Percentiles rank a stretch among this genome's conserved stretches.
phyloP scores from a whole-genome alignment of 345 rosid genomes.

The Arabidopsis thaliana region DNA sequence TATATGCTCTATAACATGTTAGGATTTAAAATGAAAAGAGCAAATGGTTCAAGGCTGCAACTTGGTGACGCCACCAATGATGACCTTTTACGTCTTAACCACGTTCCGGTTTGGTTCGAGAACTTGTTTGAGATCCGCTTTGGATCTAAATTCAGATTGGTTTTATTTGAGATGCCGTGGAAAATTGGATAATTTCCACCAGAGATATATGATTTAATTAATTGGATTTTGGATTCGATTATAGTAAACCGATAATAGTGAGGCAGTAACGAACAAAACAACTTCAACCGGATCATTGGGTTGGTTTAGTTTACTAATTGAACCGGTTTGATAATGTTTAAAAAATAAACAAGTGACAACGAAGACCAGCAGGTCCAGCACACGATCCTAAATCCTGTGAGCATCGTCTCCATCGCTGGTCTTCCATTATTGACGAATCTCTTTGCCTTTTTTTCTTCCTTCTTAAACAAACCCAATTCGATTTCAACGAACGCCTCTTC shows the following conservation, averaged over 20 bases:
- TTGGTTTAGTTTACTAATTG: background rate
- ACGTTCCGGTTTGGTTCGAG: conserved; percentile 19
- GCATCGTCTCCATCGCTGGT: conserved; percentile 48
- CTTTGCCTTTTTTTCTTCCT: conserved; percentile 21
- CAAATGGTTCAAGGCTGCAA: background rate
- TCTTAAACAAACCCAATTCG: conserved; percentile 12
- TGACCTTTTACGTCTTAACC: background rate
- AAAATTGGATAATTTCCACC: background rate
- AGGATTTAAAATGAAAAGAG: background rate
- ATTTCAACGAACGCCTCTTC: background rate
- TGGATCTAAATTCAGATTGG: background rate
- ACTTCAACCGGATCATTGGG: background rate
- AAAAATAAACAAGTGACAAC: conserved; percentile 50
- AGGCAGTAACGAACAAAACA: background rate
- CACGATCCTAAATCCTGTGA: conserved; percentile 36
- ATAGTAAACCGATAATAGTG: background rate
- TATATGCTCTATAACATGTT: background rate
- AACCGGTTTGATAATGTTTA: conserved; percentile 35
- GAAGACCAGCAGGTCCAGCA: conserved; percentile 40
- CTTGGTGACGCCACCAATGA: conserved; percentile 17
- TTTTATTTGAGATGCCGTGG: background rate
- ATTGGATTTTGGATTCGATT: no score
- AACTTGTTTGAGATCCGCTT: background rate
- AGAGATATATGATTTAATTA: no score
- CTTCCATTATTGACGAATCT: conserved; percentile 40